phyloP scores from a whole-genome alignment of 441 rosid genomes.

The Brassica balearica region DNA sequence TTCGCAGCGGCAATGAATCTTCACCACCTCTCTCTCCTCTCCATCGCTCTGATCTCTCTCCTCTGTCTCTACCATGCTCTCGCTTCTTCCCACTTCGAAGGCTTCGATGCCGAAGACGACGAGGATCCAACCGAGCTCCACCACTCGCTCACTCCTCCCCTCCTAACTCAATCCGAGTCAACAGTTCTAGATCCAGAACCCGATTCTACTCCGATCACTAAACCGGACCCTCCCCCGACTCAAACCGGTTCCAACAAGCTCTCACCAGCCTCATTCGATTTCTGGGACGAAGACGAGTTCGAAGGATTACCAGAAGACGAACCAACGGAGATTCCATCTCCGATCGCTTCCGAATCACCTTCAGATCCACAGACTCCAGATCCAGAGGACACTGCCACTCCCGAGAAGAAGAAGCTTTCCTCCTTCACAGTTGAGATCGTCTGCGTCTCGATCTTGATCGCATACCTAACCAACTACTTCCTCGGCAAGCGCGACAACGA shows the following conservation, averaged over 20 bases:
- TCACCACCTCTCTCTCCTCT: slow-evolving; percentile 7
- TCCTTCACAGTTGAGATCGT: slow-evolving; percentile 68
- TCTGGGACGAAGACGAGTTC: slow-evolving; percentile 98
- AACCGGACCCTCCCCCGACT: slow-evolving; percentile 33
- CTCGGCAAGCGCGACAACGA: slow-evolving; percentile 91
- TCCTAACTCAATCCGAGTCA: slow-evolving; percentile 64
- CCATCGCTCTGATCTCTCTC: slow-evolving; percentile 45
- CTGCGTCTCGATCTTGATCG: slow-evolving; percentile 69
- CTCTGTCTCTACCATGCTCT: slow-evolving; percentile 42
- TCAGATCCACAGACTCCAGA: slow-evolving; percentile 44
- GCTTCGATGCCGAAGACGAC: slow-evolving; percentile 88
- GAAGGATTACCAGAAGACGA: slow-evolving; percentile 75
- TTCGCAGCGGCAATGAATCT: slow-evolving; percentile 27
- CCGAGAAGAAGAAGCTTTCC: slow-evolving; percentile 47
- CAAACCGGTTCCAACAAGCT: slow-evolving; percentile 45
- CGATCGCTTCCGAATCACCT: slow-evolving; percentile 44
- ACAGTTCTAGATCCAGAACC: slow-evolving; percentile 44
- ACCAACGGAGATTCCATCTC: slow-evolving; percentile 1
- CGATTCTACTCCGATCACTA: slow-evolving; percentile 12
- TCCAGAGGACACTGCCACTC: slow-evolving; percentile 31
- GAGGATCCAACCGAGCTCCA: slow-evolving; percentile 53
- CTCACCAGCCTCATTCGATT: slow-evolving; percentile 60
- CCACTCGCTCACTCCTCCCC: slow-evolving; percentile 61
- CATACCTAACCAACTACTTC: slow-evolving; percentile 74
- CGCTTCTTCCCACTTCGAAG: slow-evolving; percentile 84